Conservation (phyloP, 768 basidiomycete species). For the Naganishia kalamii region DNA sequence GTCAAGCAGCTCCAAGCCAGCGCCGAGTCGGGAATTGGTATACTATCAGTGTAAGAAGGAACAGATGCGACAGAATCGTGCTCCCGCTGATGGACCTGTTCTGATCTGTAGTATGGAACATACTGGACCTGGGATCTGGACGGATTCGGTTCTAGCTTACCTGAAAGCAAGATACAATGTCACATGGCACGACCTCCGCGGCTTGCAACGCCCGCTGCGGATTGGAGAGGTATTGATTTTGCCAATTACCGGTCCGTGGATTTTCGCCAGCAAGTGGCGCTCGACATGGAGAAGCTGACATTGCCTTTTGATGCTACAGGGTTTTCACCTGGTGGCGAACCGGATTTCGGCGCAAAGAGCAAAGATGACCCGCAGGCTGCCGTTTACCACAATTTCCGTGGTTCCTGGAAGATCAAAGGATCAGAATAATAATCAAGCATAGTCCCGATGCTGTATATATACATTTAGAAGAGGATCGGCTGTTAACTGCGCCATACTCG, state of each 20-base stretch:
- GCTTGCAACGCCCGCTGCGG: slow-evolving; percentile 33
- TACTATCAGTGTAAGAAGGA: slow-evolving; percentile 10
- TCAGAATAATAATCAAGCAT: not conserved
- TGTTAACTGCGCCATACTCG: too few relatives aligned
- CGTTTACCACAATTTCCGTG: slow-evolving; percentile 13
- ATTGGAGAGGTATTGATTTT: slow-evolving; percentile 44
- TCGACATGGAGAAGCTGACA: not conserved
- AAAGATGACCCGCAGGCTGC: slow-evolving; percentile 7
- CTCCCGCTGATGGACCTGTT: not conserved
- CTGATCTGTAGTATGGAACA: not conserved
- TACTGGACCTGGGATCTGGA: slow-evolving; percentile 24
- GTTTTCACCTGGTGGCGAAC: slow-evolving; percentile 13
- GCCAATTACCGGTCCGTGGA: slow-evolving; percentile 29
- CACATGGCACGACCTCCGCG: slow-evolving; percentile 34
- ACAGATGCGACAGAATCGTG: not conserved
- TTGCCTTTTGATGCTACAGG: not conserved
- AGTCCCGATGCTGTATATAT: too few relatives aligned
- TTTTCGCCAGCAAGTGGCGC: not conserved
- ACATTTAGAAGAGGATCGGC: too few relatives aligned
- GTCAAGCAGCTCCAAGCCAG: not conserved
- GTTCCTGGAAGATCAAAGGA: not conserved
- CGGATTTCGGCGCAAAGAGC: slow-evolving; percentile 1
- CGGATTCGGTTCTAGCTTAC: slow-evolving; percentile 32
- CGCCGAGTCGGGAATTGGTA: not conserved
- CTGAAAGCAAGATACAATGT: slow-evolving; percentile 39